These are phyloP conservation scores for Penicillium sp. DNA, from an alignment of 2,329 filamentous ascomycete species.

Conservation along the genomic window DNA sequence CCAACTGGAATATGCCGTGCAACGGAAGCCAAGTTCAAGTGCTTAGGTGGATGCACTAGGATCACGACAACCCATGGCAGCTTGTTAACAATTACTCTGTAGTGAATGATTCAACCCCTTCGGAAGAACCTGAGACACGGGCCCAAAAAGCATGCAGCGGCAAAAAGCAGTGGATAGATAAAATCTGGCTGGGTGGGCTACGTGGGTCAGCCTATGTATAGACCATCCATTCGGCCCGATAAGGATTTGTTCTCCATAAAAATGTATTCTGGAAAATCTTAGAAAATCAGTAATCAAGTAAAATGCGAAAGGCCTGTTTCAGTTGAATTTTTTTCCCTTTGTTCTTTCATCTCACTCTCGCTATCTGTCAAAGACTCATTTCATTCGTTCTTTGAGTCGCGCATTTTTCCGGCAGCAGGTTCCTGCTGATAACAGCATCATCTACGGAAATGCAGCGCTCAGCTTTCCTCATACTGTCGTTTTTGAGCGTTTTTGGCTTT, in stretches of 20 bases:
- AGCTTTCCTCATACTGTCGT: slow-evolving; percentile 5
- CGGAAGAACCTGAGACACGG: slow-evolving; percentile 1
- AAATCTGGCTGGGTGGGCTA: background rate
- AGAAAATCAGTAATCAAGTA: background rate
- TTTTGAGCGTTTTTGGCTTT: slow-evolving; percentile 4
- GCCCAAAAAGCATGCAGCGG: background rate
- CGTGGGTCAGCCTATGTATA: background rate
- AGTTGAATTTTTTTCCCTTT: background rate
- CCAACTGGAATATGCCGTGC: background rate
- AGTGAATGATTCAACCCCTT: background rate
- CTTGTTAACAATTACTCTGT: background rate
- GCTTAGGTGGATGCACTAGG: background rate
- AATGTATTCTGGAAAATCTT: background rate
- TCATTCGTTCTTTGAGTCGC: slow-evolving; percentile 2
- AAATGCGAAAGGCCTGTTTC: background rate
- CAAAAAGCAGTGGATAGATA: slow-evolving; percentile 1
- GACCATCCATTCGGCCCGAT: slow-evolving; percentile 3
- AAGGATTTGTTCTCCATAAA: slow-evolving; percentile 1
- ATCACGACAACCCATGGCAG: background rate
- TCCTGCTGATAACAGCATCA: slow-evolving; percentile 2
- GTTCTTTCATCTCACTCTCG: slow-evolving; percentile 4
- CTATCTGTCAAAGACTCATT: background rate
- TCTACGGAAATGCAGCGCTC: slow-evolving; percentile 7
- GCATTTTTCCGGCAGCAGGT: slow-evolving; percentile 1
- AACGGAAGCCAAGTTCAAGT: background rate